These are phyloP conservation scores for Amanita pseudoporphyria DNA, from an alignment of 768 basidiomycete genomes.

Conservation along the genomic window DNA sequence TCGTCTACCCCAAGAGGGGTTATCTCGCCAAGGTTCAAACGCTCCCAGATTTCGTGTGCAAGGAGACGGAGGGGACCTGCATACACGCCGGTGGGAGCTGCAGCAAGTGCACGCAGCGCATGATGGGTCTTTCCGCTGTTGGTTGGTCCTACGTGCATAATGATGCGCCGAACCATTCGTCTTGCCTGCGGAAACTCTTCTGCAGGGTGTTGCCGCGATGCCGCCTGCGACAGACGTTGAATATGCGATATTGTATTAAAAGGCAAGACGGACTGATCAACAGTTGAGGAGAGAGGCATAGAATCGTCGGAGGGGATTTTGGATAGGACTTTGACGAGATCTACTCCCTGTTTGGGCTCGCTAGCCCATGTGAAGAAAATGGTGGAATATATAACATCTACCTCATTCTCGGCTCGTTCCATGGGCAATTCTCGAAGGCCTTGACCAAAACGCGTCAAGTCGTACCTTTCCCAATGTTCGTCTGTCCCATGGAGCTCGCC, in stretches of 20 bases:
- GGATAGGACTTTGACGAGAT: constrained; percentile 12
- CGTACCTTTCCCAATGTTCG: constrained; percentile 23
- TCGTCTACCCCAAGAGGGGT: constrained; percentile 52
- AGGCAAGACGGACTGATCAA: constrained; percentile 30
- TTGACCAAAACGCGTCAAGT: constrained; percentile 33
- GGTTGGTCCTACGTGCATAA: constrained; percentile 96
- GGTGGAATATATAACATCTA: constrained; percentile 42
- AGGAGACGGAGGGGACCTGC: constrained; percentile 89
- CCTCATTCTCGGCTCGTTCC: constrained; percentile 6
- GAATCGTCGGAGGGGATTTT: constrained; percentile 20
- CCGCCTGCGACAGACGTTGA: constrained; percentile 18
- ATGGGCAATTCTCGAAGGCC: constrained; percentile 14
- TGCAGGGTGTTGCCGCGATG: constrained; percentile 32
- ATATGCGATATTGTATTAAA: constrained; percentile 11
- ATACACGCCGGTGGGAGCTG: constrained; percentile 66
- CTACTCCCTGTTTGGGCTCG: constrained; percentile 18
- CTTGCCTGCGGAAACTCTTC: constrained; percentile 48
- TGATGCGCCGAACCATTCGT: constrained; percentile 57
- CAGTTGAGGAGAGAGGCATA: constrained; percentile 28
- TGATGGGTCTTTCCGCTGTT: constrained; percentile 97
- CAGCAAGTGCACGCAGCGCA: constrained; percentile 81
- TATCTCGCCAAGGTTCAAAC: constrained; percentile 86
- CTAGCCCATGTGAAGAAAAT: constrained; percentile 51
- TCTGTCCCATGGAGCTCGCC: constrained; percentile 21
- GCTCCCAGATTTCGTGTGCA: constrained; percentile 90